phyloP scores from a whole-genome alignment of 2,329 filamentous ascomycete genomes.

The Ceratocystis eucalypticola region DNA sequence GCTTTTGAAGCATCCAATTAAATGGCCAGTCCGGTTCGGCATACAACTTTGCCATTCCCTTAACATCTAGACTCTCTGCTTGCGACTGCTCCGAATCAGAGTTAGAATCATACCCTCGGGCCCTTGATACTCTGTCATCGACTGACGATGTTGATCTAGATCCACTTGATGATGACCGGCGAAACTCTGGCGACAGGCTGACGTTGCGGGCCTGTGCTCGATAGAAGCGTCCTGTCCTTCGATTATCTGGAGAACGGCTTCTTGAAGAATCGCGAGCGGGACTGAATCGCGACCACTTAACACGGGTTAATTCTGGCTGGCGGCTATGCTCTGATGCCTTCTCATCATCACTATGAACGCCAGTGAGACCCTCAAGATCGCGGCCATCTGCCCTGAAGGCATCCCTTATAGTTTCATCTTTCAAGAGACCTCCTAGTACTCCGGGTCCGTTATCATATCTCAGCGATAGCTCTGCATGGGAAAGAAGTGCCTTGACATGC shows the following conservation, averaged over 20 bases:
- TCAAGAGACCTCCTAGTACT: background rate
- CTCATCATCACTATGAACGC: background rate
- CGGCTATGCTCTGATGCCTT: background rate
- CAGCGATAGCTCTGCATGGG: constrained; percentile 2
- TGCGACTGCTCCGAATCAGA: too few relatives aligned
- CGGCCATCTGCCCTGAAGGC: background rate
- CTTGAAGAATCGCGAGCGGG: too few relatives aligned
- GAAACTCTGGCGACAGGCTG: too few relatives aligned
- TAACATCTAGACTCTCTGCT: background rate
- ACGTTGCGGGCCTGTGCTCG: too few relatives aligned
- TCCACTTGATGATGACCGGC: too few relatives aligned
- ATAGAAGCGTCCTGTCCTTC: too few relatives aligned
- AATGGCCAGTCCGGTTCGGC: background rate
- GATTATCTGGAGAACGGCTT: too few relatives aligned
- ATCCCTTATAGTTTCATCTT: background rate
- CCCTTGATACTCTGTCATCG: too few relatives aligned
- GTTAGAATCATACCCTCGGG: too few relatives aligned
- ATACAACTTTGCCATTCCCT: background rate
- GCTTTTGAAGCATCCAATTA: background rate
- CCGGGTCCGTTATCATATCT: background rate
- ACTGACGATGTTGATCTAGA: too few relatives aligned
- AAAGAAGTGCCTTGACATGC: constrained; percentile 2
- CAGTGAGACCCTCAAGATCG: background rate
- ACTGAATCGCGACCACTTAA: too few relatives aligned
- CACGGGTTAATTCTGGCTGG: background rate